Conservation (phyloP, 768 basidiomycete species). For the Russula griseocarnosa region DNA sequence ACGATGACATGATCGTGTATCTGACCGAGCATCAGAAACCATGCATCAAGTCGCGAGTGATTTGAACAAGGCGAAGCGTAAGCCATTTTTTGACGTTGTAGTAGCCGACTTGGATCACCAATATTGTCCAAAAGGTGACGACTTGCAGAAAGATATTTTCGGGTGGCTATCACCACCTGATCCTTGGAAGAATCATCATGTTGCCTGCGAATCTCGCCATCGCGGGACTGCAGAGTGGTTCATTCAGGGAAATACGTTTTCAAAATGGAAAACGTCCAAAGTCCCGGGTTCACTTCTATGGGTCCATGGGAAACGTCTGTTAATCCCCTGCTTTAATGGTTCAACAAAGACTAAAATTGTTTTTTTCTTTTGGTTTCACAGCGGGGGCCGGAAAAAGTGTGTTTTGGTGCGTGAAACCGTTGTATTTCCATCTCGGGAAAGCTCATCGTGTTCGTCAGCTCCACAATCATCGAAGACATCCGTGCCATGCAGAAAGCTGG, state of each 20-base stretch:
- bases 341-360: not conserved
- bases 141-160: not conserved
- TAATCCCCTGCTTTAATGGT: not conserved
- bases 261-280: not conserved
- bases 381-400: not conserved
- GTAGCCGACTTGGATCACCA: not conserved
- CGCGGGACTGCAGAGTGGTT: not conserved
- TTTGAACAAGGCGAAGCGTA: not conserved
- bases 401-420: not conserved
- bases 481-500: not conserved
- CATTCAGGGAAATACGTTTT: not conserved
- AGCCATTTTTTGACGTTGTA: not conserved
- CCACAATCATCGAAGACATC: not conserved
- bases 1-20: too few species aligned
- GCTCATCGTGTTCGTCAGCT: not conserved
- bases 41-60: too few species aligned
- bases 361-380: not conserved
- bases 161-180: not conserved
- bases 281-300: not conserved
- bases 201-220: not conserved
- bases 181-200: not conserved
- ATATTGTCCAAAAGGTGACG: not conserved
- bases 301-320: not conserved
- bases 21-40: too few species aligned
- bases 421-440: not conserved